Evolutionary conservation across 306 rosid genomes (phyloP).

Genomic region (Begonia fuchsioides): DNA sequence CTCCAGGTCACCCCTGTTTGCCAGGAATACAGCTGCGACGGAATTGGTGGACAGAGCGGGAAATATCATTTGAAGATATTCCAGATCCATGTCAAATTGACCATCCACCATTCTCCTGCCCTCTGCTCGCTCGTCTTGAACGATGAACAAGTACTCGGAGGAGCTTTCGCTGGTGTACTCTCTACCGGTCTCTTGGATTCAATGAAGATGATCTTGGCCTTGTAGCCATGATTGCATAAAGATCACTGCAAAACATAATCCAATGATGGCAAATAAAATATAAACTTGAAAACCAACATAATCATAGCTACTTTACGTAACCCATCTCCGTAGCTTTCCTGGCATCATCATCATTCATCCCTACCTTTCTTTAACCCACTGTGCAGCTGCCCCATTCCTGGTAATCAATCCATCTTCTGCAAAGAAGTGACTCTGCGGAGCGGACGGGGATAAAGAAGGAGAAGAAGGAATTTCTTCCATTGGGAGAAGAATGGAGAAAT

Average conservation of each 20-base stretch:
- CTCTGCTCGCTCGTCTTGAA: slow-evolving; percentile 17
- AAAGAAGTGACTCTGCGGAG: too few species aligned
- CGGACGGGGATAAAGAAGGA: too few species aligned
- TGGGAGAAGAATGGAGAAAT: too few species aligned
- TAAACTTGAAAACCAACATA: too few species aligned
- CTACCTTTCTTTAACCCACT: too few species aligned
- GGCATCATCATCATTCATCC: too few species aligned
- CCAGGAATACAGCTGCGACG: slow-evolving; percentile 51
- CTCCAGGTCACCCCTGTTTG: slow-evolving; percentile 44
- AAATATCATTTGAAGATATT: slow-evolving; percentile 51
- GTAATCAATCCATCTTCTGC: too few species aligned
- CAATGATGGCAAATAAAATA: too few species aligned
- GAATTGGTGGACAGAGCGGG: slow-evolving; percentile 51
- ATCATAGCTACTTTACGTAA: too few species aligned
- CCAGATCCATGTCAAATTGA: slow-evolving; percentile 49
- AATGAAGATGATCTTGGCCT: slow-evolving; percentile 42
- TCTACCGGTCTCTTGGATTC: slow-evolving; percentile 45
- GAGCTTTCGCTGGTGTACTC: slow-evolving; percentile 16
- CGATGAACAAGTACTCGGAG: slow-evolving; percentile 17
- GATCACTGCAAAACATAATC: slow-evolving; percentile 2
- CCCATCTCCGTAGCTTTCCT: too few species aligned
- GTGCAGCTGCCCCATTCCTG: too few species aligned
- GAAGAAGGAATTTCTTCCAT: too few species aligned
- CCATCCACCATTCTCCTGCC: slow-evolving; percentile 29
- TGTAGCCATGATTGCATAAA: slow-evolving; percentile 24